These are phyloP conservation scores for Yamadazyma diddensiae DNA, from an alignment of 1,139 yeast genomes.

Conservation along the genomic window DNA sequence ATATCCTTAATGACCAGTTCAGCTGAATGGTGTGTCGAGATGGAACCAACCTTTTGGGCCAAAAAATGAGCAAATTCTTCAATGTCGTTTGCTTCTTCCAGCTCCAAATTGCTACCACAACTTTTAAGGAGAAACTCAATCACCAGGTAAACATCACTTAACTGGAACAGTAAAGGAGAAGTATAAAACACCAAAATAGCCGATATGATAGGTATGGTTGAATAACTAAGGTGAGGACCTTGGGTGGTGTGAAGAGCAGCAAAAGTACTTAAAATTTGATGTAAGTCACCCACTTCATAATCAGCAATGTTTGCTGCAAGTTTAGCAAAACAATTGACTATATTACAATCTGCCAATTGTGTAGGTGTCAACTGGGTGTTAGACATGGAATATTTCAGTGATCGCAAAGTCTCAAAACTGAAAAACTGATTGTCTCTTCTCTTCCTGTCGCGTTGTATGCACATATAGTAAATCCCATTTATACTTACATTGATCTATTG, in stretches of 20 bases:
- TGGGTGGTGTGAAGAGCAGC: slow-evolving; percentile 7
- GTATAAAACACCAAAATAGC: slow-evolving; percentile 10
- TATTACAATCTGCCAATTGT: slow-evolving; percentile 7
- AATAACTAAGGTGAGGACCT: slow-evolving; percentile 1
- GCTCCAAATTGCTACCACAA: slow-evolving; percentile 2
- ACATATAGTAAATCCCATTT: no score
- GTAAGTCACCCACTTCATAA: slow-evolving; percentile 4
- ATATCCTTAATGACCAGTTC: no score
- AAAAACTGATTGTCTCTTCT: no score
- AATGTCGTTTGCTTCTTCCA: slow-evolving; percentile 16
- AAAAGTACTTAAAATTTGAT: slow-evolving; percentile 11
- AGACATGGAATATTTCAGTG: background rate
- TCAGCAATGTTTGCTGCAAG: slow-evolving; percentile 2
- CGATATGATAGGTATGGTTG: slow-evolving; percentile 6
- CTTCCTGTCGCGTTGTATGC: no score
- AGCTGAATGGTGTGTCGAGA: no score
- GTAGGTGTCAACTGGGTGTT: background rate
- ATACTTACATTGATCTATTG: no score
- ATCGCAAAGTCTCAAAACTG: no score
- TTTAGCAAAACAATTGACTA: slow-evolving; percentile 5
- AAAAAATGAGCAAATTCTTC: slow-evolving; percentile 24
- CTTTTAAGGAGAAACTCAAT: slow-evolving; percentile 5
- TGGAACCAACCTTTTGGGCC: slow-evolving; percentile 5
- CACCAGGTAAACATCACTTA: slow-evolving; percentile 6
- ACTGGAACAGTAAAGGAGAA: slow-evolving; percentile 12